Evolutionary conservation across 116 monocot genomes (phyloP), one percentile per base, ranked within the genome.

Genomic region (Iris pallida): DNA sequence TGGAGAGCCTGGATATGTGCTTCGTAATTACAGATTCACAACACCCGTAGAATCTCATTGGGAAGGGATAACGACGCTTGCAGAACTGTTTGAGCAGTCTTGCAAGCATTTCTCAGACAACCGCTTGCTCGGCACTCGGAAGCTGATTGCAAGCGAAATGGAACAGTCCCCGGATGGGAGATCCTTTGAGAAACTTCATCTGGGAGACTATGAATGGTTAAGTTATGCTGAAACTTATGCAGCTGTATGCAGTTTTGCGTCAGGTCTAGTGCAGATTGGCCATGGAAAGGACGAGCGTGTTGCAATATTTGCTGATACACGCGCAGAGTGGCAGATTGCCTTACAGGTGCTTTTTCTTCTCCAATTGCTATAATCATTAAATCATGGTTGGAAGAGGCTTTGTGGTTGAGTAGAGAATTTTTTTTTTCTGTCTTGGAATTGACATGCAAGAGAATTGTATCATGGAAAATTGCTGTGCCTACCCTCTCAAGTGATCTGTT

Each of bases 271-370:
- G 45, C 58, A 61, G 14, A 61, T 94, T 13, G 94, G 94, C 9
- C 90, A 90, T 65, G 53, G 13, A 10, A 85, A 73, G 58, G 82
- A 64, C 8, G 87, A 90, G 42, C 78, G 85, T 47, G 87, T 80
- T 57, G 90, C 94, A 16, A 90, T 94, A 54, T 94, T 94, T 83
- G 85, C 94, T 19, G 94, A 94, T 73, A 90, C 94, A 42, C 78
- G 83, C 42, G 79, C 94, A 12, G 88, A 90, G 66, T 94, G 94
- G 94, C 69, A 76, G 59, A 79, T 94, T 54, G 84, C 94, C 42
- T 81, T 94, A 17, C 94, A 94, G 90, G 94, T 88, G 14, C 16
- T 2, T 58, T 6, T 58, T 67, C 16, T 75, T 52, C 13, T 44
- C 44, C 14, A 4, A 15, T 61, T 43, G 16, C 15, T 46, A 47